A percentile compares a stretch with the other conserved stretches of the same genome.
These are phyloP conservation scores for Leptodermis oblonga DNA, from an alignment of 257 asterid species.

Conservation along the genomic window DNA sequence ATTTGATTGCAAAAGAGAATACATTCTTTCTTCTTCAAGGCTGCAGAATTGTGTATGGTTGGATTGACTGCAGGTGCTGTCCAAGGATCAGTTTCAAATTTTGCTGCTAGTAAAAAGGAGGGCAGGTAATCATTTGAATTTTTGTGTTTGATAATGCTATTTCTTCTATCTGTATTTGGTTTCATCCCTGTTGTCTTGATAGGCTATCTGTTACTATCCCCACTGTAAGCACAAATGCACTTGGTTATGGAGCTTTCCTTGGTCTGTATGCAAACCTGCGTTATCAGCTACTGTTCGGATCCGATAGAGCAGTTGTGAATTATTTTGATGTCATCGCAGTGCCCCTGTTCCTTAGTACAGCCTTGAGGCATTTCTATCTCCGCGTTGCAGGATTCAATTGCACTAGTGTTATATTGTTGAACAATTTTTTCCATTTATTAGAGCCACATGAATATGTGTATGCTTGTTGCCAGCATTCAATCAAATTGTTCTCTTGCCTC, in stretches of 20 bases:
- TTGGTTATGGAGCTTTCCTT: conserved; percentile 97
- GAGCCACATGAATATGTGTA: not conserved
- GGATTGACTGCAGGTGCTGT: conserved; percentile 91
- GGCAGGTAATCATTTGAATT: conserved; percentile 53
- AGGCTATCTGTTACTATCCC: conserved; percentile 87
- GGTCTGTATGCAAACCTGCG: conserved; percentile 90
- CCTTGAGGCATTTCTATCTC: conserved; percentile 54
- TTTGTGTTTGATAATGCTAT: not conserved
- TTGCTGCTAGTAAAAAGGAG: conserved; percentile 78
- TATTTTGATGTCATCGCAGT: conserved; percentile 96
- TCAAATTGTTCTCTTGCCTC: not conserved
- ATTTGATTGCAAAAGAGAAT: conserved; percentile 85
- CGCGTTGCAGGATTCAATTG: not conserved
- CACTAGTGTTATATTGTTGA: not conserved
- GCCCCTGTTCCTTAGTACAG: conserved; percentile 69
- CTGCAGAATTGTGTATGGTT: conserved; percentile 90
- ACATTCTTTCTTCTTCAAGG: conserved; percentile 82
- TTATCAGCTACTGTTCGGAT: conserved; percentile 83
- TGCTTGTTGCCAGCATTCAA: not conserved
- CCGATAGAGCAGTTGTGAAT: conserved; percentile 59
- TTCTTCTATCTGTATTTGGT: not conserved
- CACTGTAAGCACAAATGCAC: conserved; percentile 82
- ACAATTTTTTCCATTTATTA: not conserved
- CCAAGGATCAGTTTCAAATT: conserved; percentile 78
- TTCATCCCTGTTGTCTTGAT: not conserved